Evolutionary conservation across 768 basidiomycete species (phyloP).

Genomic region (Lepiota brunneoincarnata): DNA sequence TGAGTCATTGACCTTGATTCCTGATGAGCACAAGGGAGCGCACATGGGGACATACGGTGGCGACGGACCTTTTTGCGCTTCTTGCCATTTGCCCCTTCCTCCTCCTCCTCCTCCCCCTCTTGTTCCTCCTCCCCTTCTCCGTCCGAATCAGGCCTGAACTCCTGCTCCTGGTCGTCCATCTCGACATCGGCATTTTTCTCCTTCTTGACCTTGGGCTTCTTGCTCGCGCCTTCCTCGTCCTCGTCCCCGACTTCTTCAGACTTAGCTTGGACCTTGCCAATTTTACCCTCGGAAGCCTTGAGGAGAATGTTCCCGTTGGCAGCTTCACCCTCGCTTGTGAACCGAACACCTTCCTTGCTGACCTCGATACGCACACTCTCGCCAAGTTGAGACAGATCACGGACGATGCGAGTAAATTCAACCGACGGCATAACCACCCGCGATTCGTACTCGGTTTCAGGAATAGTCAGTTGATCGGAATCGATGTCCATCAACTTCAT

Average conservation of each 20-base stretch:
- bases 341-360: conserved; percentile 92
- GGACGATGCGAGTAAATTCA: conserved; percentile 92
- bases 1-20: conserved; percentile 29
- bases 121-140: conserved; percentile 53
- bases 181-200: conserved; percentile 44
- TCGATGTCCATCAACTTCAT: conserved; percentile 99
- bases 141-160: conserved; percentile 48
- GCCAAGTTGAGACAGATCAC: conserved; percentile 86
- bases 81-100: conserved; percentile 51
- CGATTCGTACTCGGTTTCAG: conserved; percentile 96
- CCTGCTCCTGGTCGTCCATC: conserved; percentile 32
- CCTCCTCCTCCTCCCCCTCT: conserved; percentile 51
- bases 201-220: conserved; percentile 43
- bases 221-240: conserved; percentile 33
- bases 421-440: conserved; percentile 80
- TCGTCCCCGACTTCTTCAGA: conserved; percentile 37
- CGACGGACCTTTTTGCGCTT: conserved; percentile 65
- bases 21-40: conserved; percentile 4
- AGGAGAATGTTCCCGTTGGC: conserved; percentile 88
- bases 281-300: conserved; percentile 64
- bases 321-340: conserved; percentile 90
- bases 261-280: conserved; percentile 39
- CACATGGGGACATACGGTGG: not conserved
- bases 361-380: conserved; percentile 96
- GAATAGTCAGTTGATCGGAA: conserved; percentile 90